Evolutionary conservation across 495 filamentous ascomycete species (phyloP).

Genomic region (Chlorociboria aeruginascens): DNA sequence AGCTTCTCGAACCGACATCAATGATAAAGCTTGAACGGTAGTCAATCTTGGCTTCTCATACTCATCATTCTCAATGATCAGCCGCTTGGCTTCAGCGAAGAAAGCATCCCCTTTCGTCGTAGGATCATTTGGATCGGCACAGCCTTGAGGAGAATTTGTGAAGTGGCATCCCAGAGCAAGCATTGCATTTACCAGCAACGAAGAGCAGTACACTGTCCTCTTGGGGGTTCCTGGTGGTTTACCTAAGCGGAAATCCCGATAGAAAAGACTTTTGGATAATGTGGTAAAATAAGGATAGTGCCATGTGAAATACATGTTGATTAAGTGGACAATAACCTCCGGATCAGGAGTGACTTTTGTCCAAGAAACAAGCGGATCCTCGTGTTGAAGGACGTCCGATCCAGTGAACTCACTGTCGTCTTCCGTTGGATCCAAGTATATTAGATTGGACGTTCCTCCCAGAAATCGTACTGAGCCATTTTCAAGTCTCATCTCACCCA

Average conservation of each 20-base stretch:
- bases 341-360: slow-evolving; percentile 73
- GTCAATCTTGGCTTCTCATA: slow-evolving; percentile 82
- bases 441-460: slow-evolving; percentile 87
- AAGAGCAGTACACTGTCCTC: slow-evolving; percentile 66
- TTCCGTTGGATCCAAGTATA: slow-evolving; percentile 57
- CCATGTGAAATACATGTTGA: slow-evolving; percentile 98
- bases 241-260: slow-evolving; percentile 68
- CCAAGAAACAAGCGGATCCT: slow-evolving; percentile 68
- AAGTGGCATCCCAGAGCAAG: slow-evolving; percentile 95
- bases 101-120: slow-evolving; percentile 93
- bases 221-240: slow-evolving; percentile 29
- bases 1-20: slow-evolving; percentile 96
- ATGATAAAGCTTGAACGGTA: slow-evolving; percentile 86
- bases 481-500: slow-evolving; percentile 79
- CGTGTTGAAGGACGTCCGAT: slow-evolving; percentile 33
- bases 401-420: slow-evolving; percentile 33
- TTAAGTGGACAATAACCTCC: slow-evolving; percentile 69
- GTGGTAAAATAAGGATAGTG: slow-evolving; percentile 96
- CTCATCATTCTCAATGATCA: slow-evolving; percentile 85
- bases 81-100: slow-evolving; percentile 85
- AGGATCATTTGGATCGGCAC: slow-evolving; percentile 55
- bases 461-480: slow-evolving; percentile 89
- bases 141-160: slow-evolving; percentile 60
- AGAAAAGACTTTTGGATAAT: slow-evolving; percentile 82
- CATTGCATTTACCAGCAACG: slow-evolving; percentile 89